phyloP scores from a whole-genome alignment of 2,329 filamentous ascomycete species.

The Ophiostoma perfectum region DNA sequence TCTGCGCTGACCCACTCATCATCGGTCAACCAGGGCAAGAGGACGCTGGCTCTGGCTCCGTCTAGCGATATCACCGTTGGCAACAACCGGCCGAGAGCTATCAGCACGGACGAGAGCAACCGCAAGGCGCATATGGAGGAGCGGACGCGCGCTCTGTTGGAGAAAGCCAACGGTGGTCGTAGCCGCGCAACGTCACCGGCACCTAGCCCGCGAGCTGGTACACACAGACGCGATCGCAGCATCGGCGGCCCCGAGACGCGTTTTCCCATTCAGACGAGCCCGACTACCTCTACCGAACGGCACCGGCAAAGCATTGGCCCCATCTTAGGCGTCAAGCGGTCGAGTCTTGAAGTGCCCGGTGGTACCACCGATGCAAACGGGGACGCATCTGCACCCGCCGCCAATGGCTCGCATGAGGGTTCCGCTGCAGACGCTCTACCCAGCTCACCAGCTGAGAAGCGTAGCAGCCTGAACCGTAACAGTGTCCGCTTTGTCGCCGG shows the following conservation, averaged over 20 bases:
- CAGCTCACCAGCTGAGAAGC: conserved; percentile 45
- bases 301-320: conserved; percentile 49
- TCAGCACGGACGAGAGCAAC: conserved; percentile 94
- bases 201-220: conserved; percentile 44
- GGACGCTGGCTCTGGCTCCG: conserved; percentile 4
- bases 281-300: conserved; percentile 48
- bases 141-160: conserved; percentile 73
- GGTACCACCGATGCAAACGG: conserved; percentile 25
- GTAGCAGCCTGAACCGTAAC: conserved; percentile 57
- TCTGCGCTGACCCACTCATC: conserved; percentile 63
- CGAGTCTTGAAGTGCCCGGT: conserved; percentile 77
- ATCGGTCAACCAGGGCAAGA: conserved; percentile 39
- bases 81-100: conserved; percentile 63
- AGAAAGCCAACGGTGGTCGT: conserved; percentile 57
- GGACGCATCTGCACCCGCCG: conserved; percentile 25
- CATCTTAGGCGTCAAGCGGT: conserved; percentile 49
- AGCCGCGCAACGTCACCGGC: conserved; percentile 71
- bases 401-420: conserved; percentile 19
- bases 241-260: conserved; percentile 67
- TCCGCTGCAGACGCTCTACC: conserved; percentile 2
- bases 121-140: conserved; percentile 92
- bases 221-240: conserved; percentile 75
- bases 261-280: conserved; percentile 73
- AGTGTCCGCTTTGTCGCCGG: conserved; percentile 49
- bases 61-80: conserved; percentile 33